phyloP scores from a whole-genome alignment of 345 rosid species.

The Populus ilicifolia region DNA sequence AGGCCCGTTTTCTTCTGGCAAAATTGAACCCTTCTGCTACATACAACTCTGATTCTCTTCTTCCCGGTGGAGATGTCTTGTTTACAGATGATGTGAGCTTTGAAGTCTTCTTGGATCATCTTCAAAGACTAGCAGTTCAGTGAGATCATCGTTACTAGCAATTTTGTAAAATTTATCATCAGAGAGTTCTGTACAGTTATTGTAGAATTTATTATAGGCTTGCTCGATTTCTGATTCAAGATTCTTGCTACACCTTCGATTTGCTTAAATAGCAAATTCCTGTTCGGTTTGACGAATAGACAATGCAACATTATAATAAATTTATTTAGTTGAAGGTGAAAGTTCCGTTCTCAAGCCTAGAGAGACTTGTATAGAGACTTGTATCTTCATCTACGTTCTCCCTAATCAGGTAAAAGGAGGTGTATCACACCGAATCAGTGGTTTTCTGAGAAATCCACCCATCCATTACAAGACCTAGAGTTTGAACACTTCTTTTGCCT shows the following conservation, averaged over 20 bases:
- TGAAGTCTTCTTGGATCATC: constrained; percentile 91
- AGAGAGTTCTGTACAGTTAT: constrained; percentile 8
- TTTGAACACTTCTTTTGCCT: not conserved
- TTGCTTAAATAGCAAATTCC: not conserved
- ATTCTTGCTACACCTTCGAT: not conserved
- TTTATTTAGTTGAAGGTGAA: too few relatives aligned
- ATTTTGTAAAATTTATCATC: constrained; percentile 17
- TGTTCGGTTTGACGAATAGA: not conserved
- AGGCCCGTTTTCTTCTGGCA: constrained; percentile 97
- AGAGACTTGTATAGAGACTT: too few relatives aligned
- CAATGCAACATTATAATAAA: not conserved
- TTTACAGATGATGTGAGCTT: constrained; percentile 95
- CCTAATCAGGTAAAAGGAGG: not conserved
- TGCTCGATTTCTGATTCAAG: not conserved
- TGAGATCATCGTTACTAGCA: constrained; percentile 17
- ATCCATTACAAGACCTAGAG: not conserved
- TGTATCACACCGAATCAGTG: not conserved
- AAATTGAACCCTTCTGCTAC: constrained; percentile 85
- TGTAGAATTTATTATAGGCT: not conserved
- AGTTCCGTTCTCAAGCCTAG: not conserved
- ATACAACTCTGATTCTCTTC: constrained; percentile 44
- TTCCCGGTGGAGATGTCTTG: constrained; percentile 55
- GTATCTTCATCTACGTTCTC: not conserved
- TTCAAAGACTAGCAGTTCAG: constrained; percentile 76
- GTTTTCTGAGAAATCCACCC: not conserved